Base-by-base conservation (phyloP, 2,329 filamentous ascomycete genomes). In the Diplodia intermedia region DNA sequence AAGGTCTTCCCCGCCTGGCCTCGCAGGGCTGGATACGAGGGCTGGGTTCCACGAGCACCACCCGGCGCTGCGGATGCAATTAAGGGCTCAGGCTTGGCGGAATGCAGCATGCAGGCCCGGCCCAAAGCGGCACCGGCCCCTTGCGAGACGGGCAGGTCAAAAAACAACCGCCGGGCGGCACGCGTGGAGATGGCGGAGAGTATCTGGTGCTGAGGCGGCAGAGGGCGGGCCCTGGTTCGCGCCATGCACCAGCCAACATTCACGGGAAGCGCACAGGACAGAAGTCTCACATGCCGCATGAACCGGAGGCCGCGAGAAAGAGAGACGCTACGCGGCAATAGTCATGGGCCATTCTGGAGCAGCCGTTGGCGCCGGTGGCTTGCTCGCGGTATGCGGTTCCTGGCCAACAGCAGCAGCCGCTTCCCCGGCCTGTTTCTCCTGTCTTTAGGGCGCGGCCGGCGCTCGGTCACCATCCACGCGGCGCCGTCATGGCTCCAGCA, bases 1-100 rank as follows among this genome's bases (percentile, higher is more conserved):
- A 36, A 55, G 8, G 29, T 15, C n/a, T n/a, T 6, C 15, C 15
- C n/a, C 20, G 12, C 20, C 18, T 29, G 29, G 43, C 6, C 43
- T 47, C 60, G 43, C 60, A 63, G 43, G 60, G 60, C 60, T 63
- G 60, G 60, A 63, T 63, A 63, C 60, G 60, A 52, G 29, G 60
- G 18, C 26, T 20, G 29, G 29, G 60, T 52, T 52, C n/a, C 55
- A 43, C 55, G 53, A 31, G 53, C 53, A 20, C 7, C 18, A 29
- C 52, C 29, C 36, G 33, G 31, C 54, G 12, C 9, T 18, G 20
- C 23, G 26, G 55, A 47, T 43, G 55, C 55, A 18, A 29, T 47
- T n/a, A 38, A 60, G 54, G 33, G 57, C 26, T 11, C 33, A 15
- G 23, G 18, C 43, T 49, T 33, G 40, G 57, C 57, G 57, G 50